phyloP scores from a whole-genome alignment of 441 rosid genomes.

The Isatis lusitanica region DNA sequence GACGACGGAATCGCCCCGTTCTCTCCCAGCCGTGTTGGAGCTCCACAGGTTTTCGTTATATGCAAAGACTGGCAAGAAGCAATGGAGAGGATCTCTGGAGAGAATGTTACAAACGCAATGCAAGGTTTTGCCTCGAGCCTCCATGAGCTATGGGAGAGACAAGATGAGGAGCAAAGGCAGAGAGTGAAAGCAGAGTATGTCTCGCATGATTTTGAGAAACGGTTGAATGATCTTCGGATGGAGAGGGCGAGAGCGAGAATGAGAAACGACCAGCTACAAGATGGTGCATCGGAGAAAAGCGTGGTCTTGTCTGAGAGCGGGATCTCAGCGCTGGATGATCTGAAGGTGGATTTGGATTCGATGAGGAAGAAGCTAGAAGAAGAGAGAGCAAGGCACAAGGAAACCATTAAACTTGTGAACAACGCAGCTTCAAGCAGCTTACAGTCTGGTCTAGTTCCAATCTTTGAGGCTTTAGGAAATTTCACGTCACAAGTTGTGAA shows the following conservation, averaged over 20 bases:
- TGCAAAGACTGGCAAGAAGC: constrained; percentile 73
- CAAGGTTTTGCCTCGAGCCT: constrained; percentile 73
- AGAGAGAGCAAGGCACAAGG: constrained; percentile 80
- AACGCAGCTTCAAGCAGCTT: constrained; percentile 81
- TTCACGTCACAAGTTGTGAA: constrained; percentile 78
- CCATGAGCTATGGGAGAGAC: constrained; percentile 71
- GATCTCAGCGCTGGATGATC: constrained; percentile 76
- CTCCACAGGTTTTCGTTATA: constrained; percentile 68
- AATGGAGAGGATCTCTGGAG: constrained; percentile 63
- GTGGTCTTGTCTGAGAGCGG: constrained; percentile 68
- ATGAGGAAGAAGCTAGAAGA: constrained; percentile 58
- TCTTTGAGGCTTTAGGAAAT: constrained; percentile 78
- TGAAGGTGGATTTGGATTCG: constrained; percentile 77
- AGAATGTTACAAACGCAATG: constrained; percentile 55
- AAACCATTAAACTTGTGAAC: constrained; percentile 64
- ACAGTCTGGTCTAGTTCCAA: constrained; percentile 78
- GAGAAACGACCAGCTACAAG: constrained; percentile 38
- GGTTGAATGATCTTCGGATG: constrained; percentile 54
- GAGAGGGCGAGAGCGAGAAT: constrained; percentile 44
- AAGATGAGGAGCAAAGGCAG: constrained; percentile 80
- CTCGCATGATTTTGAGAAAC: constrained; percentile 74
- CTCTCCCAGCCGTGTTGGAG: constrained; percentile 53
- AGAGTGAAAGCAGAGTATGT: constrained; percentile 84
- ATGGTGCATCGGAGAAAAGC: constrained; percentile 47
- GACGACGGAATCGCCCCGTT: constrained; percentile 58